A percentile compares a stretch with the other conserved stretches of the same genome.
These are phyloP conservation scores for Fusarium mexicanum DNA, from an alignment of 2,329 filamentous ascomycete species.

Conservation along the genomic window DNA sequence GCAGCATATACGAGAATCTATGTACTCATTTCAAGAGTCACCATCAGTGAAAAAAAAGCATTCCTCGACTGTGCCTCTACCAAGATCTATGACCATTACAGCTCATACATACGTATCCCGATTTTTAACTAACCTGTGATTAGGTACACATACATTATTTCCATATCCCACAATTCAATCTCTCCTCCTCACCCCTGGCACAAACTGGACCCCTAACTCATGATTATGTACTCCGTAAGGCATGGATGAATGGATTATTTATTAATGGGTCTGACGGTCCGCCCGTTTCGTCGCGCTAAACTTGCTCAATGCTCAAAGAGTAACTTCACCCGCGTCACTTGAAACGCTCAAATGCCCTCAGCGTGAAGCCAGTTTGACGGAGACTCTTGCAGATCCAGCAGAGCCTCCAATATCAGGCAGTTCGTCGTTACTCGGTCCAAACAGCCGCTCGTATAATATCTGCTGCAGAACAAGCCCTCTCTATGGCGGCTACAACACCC, in stretches of 20 bases:
- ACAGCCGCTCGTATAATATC: not conserved
- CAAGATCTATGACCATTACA: not conserved
- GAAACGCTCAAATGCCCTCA: conserved; percentile 25
- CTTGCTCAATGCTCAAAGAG: conserved; percentile 26
- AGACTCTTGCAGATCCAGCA: not conserved
- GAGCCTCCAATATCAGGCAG: not conserved
- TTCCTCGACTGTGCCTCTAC: not conserved
- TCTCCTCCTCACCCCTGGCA: conserved; percentile 1
- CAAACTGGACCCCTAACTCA: conserved; percentile 35
- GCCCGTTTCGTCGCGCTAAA: conserved; percentile 33
- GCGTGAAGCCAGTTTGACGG: not conserved
- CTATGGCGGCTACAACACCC: conserved; percentile 9
- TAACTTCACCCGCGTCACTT: conserved; percentile 26
- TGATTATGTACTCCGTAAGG: not conserved
- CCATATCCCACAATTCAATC: not conserved
- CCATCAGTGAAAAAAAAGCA: not conserved
- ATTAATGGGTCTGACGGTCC: conserved; percentile 25
- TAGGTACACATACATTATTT: not conserved
- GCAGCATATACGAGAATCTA: not conserved
- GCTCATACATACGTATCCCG: not conserved
- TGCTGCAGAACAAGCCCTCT: not conserved
- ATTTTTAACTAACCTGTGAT: not conserved
- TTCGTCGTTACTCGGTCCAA: not conserved
- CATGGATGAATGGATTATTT: conserved; percentile 2
- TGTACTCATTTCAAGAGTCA: not conserved